Evolutionary conservation across 129 eudicot species (phyloP).

Genomic region (Tagetes patula): DNA sequence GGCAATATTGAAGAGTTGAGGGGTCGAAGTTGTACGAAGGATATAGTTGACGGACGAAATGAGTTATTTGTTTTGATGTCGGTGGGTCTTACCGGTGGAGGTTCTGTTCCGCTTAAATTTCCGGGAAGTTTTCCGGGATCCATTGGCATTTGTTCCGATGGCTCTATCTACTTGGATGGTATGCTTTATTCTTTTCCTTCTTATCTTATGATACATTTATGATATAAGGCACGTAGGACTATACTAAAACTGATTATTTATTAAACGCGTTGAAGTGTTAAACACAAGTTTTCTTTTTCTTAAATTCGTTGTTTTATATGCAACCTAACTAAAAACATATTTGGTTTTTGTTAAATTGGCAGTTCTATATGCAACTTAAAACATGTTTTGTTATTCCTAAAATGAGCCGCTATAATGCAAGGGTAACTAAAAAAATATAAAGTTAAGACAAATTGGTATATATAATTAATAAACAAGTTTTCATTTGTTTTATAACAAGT

Average conservation of each 20-base stretch:
- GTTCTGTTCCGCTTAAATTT: conserved; percentile 46
- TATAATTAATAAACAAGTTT: neutral
- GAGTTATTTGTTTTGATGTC: conserved; percentile 38
- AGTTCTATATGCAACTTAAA: too few species aligned
- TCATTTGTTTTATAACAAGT: too few species aligned
- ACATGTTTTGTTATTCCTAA: too few species aligned
- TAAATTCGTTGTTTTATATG: too few species aligned
- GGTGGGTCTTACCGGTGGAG: conserved; percentile 62
- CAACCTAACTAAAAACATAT: too few species aligned
- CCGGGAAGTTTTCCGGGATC: conserved; percentile 87
- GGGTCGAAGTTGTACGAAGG: conserved; percentile 34
- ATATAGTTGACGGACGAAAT: conserved; percentile 31
- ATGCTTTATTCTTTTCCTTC: conserved; percentile 17
- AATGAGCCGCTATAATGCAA: neutral
- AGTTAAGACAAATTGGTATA: neutral
- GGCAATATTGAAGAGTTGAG: conserved; percentile 38
- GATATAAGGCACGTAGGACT: too few species aligned
- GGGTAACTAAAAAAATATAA: conserved; percentile 13
- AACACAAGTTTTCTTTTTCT: too few species aligned
- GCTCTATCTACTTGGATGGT: conserved; percentile 83
- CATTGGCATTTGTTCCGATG: conserved; percentile 81
- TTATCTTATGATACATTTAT: too few species aligned
- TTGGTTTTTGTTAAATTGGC: too few species aligned
- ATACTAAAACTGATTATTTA: neutral
- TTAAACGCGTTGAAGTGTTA: neutral